A percentile compares a stretch with the other conserved stretches of the same genome.
These are phyloP conservation scores for Ogataea henricii DNA, from an alignment of 805 yeast genomes.

Conservation along the genomic window DNA sequence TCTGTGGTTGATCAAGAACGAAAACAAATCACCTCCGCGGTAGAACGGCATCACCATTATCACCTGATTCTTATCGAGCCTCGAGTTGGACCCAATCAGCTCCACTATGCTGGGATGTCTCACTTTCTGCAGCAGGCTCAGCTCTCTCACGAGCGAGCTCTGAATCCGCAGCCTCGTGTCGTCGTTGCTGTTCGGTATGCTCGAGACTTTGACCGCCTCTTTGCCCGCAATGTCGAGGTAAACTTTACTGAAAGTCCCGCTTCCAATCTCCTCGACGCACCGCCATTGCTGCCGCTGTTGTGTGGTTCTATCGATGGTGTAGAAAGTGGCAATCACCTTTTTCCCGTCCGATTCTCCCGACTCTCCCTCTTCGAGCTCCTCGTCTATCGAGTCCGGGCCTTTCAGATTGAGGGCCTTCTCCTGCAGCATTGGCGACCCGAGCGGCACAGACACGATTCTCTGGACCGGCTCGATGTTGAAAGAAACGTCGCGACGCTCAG, in stretches of 20 bases:
- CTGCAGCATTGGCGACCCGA: constrained; percentile 20
- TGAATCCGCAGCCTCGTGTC: constrained; percentile 54
- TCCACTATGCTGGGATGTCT: constrained; percentile 71
- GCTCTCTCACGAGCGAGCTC: constrained; percentile 69
- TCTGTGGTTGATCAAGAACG: constrained; percentile 52
- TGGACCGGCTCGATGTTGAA: constrained; percentile 31
- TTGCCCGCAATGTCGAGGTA: constrained; percentile 41
- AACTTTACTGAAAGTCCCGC: constrained; percentile 71
- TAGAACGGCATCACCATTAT: constrained; percentile 72
- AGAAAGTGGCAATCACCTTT: constrained; percentile 9
- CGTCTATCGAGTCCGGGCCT: constrained; percentile 13
- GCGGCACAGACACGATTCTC: constrained; percentile 33
- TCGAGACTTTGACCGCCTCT: constrained; percentile 73
- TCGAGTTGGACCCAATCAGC: constrained; percentile 52
- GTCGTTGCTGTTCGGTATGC: constrained; percentile 38
- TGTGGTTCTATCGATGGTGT: constrained; percentile 16
- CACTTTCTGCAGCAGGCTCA: constrained; percentile 58
- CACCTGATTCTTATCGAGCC: constrained; percentile 30
- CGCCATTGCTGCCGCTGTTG: constrained; percentile 35
- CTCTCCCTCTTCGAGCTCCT: constrained; percentile 13
- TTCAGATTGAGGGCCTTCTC: constrained; percentile 16
- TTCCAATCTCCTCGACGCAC: constrained; percentile 51
- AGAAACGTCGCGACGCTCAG: constrained; percentile 17
- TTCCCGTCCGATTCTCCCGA: neutral
- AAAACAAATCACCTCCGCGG: constrained; percentile 82